These are phyloP conservation scores for Fusarium sp. DNA, from an alignment of 2,329 filamentous ascomycete species.

Conservation along the genomic window DNA sequence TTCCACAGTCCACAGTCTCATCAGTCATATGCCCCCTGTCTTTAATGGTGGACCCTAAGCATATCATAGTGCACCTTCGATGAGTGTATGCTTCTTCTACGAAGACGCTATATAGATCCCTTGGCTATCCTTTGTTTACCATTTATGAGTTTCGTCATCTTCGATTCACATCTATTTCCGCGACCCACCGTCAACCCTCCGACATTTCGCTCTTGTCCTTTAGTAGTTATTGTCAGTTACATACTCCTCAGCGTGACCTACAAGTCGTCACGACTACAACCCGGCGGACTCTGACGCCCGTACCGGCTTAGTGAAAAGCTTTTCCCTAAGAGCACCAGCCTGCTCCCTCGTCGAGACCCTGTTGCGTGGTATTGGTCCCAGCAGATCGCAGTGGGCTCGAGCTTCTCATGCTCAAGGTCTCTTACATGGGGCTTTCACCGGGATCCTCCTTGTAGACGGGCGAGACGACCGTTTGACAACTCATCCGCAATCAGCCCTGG, in stretches of 20 bases:
- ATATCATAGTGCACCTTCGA: constrained; percentile 33
- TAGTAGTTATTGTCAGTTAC: constrained; percentile 39
- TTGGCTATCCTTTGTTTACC: constrained; percentile 39
- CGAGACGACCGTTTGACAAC: constrained; percentile 53
- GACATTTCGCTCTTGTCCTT: constrained; percentile 20
- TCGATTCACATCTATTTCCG: constrained; percentile 39
- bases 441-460: constrained; percentile 57
- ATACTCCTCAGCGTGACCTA: constrained; percentile 41
- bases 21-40: constrained; percentile 43
- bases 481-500: constrained; percentile 50
- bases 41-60: constrained; percentile 36
- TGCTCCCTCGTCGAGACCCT: constrained; percentile 53
- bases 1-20: constrained; percentile 34
- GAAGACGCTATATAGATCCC: constrained; percentile 45
- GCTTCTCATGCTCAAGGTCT: constrained; percentile 55
- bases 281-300: constrained; percentile 43
- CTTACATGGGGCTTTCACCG: constrained; percentile 52
- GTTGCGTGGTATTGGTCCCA: constrained; percentile 54
- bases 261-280: constrained; percentile 42
- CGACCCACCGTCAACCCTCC: constrained; percentile 34
- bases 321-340: constrained; percentile 25
- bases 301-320: constrained; percentile 39
- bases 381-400: constrained; percentile 55
- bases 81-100: constrained; percentile 36
- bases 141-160: constrained; percentile 44